Base-by-base conservation (phyloP, 495 filamentous ascomycete species). In the Talaromyces stipitatus region DNA sequence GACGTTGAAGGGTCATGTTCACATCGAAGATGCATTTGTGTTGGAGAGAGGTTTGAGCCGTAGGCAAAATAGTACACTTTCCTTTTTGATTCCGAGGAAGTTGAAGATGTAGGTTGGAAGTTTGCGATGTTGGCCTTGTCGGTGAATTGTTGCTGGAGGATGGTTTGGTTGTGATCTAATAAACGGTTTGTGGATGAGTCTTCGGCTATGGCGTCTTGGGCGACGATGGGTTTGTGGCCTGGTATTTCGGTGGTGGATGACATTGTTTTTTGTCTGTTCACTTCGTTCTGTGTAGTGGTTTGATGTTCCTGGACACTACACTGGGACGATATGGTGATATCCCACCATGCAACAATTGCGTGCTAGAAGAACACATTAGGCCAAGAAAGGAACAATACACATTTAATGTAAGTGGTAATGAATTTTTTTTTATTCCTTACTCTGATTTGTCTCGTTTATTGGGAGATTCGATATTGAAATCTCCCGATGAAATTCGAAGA, bases 11-110 rank as follows among this genome's bases (percentile, higher is more conserved):
- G 72, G 55, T 79, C 78, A 3, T 72, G 62, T 2, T 75, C 78
- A 63, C 87, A 91, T 59, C 87, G 83, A 22, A 65, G 55, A 9
- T 38, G 54, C 87, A 90, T 90, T 66, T 90, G 87, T 4, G 75
- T 67, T 20, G 76, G 71, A 63, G 83, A 88, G 58, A 90, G 77
- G 64, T 91, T 91, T 57, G 78, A 84, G 62, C 86, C 88, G 69
- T 88, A 90, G 64, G 80, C 87, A 64, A 90, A 89, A 72, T 90
- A 89, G 62, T 51, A 30, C n/a, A 18, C 24, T 30, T 30, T 14
- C n/a, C 3, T 47, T 12, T 30, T 20, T 14, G 5, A 22, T 45
- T 45, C 30, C 12, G 30, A 48, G 24, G 45, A 26, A 24, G 45
- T n/a, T 7, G 24, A 48, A 1, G 45, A 48, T 7, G 18, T 41